Conservation (phyloP, 169 alveolate species). For the Plasmodium yoelii region DNA sequence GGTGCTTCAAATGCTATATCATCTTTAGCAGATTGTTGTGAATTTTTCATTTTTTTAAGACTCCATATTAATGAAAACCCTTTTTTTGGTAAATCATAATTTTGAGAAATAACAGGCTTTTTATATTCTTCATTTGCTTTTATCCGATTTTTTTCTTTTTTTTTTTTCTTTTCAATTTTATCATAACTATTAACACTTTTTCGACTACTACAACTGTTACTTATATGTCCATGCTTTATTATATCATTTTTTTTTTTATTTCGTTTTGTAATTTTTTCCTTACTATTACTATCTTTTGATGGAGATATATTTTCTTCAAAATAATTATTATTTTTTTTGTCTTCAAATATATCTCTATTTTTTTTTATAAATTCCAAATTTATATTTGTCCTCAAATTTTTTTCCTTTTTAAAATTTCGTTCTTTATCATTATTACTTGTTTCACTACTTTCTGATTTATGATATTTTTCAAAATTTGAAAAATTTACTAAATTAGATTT, state of each 20-base stretch:
- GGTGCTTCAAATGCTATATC: constrained; percentile 39
- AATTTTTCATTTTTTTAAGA: constrained; percentile 41
- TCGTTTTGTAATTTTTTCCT: not conserved
- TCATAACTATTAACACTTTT: too few relatives aligned
- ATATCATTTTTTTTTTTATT: not conserved
- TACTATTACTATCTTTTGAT: too few relatives aligned
- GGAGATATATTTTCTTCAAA: too few relatives aligned
- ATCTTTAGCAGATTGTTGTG: constrained; percentile 42
- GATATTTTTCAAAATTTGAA: too few relatives aligned
- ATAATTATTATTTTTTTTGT: not conserved
- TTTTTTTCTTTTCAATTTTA: not conserved
- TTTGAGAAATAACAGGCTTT: constrained; percentile 9
- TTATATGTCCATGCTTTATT: not conserved
- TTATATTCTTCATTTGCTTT: constrained; percentile 2
- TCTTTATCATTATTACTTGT: too few relatives aligned
- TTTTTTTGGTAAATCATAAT: constrained; percentile 65
- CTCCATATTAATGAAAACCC: constrained; percentile 72
- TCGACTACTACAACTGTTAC: not conserved
- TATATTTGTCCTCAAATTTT: not conserved
- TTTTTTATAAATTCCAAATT: too few relatives aligned
- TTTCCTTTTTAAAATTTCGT: too few relatives aligned
- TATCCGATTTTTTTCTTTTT: not conserved
- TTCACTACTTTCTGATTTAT: too few relatives aligned
- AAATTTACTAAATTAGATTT: not conserved
- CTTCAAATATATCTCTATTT: not conserved